Evolutionary conservation across 495 filamentous ascomycete genomes (phyloP).

Genomic region (Wilcoxina mikolae): DNA sequence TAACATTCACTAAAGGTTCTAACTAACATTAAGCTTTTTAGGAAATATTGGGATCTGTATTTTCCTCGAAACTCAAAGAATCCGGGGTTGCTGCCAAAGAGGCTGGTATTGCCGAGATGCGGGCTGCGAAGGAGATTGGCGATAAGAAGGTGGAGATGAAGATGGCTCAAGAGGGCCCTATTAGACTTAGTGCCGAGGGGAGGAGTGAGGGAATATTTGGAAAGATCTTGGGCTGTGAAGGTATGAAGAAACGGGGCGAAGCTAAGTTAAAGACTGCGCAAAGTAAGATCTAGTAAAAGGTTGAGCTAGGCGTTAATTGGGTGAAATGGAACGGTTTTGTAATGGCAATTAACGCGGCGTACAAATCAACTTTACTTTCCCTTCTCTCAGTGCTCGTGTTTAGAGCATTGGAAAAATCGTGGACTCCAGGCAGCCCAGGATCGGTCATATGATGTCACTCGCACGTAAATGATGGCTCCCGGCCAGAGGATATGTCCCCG

Average conservation of each 20-base stretch:
- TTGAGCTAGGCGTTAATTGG: too few species aligned
- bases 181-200: conserved; percentile 14
- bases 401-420: too few species aligned
- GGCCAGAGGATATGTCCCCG: too few species aligned
- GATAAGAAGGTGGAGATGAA: conserved; percentile 11
- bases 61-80: conserved; percentile 9
- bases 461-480: too few species aligned
- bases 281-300: too few species aligned
- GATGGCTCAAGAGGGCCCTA: conserved; percentile 12
- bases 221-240: conserved; percentile 20
- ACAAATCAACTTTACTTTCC: too few species aligned
- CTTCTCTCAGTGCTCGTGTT: too few species aligned
- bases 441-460: too few species aligned
- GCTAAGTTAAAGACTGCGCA: conserved; percentile 15
- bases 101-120: conserved; percentile 13
- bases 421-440: too few species aligned
- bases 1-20: neutral
- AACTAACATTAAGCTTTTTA: neutral
- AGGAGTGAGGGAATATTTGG: conserved; percentile 19
- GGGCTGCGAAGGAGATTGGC: conserved; percentile 20
- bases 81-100: conserved; percentile 9
- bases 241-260: conserved; percentile 20
- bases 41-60: conserved; percentile 19
- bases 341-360: too few species aligned
- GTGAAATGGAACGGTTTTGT: too few species aligned